Percentiles rank a stretch among this genome's conserved stretches.
Evolutionary conservation across 768 basidiomycete species (phyloP).

Genomic region (Russula sp.): DNA sequence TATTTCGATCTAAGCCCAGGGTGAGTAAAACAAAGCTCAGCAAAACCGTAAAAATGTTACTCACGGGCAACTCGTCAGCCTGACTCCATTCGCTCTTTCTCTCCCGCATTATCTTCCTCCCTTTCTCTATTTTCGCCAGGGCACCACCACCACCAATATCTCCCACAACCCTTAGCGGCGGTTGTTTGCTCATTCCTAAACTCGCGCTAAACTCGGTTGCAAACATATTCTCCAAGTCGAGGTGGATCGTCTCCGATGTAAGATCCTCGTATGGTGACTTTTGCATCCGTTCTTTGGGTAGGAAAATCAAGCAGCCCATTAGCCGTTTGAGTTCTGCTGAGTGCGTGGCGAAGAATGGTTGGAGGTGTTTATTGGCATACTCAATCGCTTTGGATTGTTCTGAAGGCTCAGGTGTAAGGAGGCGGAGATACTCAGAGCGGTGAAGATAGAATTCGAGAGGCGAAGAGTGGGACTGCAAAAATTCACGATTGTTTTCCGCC

Average conservation of each 20-base stretch:
- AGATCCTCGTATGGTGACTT: slow-evolving; percentile 74
- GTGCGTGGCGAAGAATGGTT: slow-evolving; percentile 62
- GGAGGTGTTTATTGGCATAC: slow-evolving; percentile 69
- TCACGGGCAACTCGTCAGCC: slow-evolving; percentile 84
- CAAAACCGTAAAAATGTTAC: slow-evolving; percentile 26
- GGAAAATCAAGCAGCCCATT: slow-evolving; percentile 63
- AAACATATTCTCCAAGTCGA: slow-evolving; percentile 79
- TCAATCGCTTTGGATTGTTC: slow-evolving; percentile 58
- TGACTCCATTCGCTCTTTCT: slow-evolving; percentile 91
- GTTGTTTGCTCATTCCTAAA: slow-evolving; percentile 84
- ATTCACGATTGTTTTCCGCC: slow-evolving; percentile 62
- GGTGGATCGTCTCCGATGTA: slow-evolving; percentile 65
- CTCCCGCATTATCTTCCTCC: slow-evolving; percentile 88
- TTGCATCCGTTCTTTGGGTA: slow-evolving; percentile 65
- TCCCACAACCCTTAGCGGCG: slow-evolving; percentile 83
- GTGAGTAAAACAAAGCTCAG: slow-evolving; percentile 20
- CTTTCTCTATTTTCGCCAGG: slow-evolving; percentile 89
- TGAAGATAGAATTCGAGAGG: slow-evolving; percentile 88
- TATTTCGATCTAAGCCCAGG: slow-evolving; percentile 79
- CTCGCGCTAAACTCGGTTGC: slow-evolving; percentile 86
- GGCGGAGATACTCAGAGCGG: slow-evolving; percentile 82
- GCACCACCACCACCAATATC: slow-evolving; percentile 94
- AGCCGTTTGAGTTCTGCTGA: slow-evolving; percentile 64
- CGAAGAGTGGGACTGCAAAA: slow-evolving; percentile 67
- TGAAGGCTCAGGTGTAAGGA: slow-evolving; percentile 60